Base-by-base conservation (phyloP, 352 stramenopile genomes). In the Globisporangium irregulare region DNA sequence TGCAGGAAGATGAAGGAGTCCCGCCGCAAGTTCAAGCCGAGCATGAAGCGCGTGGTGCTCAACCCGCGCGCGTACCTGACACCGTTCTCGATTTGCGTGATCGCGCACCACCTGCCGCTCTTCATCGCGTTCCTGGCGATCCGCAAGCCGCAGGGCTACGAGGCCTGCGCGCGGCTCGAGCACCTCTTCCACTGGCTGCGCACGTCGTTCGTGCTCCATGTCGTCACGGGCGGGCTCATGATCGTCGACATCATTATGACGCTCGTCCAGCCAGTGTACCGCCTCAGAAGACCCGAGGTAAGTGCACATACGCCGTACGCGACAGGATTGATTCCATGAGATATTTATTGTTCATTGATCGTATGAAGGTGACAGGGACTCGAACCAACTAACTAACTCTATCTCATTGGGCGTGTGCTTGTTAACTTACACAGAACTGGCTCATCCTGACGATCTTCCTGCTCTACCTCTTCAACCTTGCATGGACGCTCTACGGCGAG, bases 61-160 rank as follows among this genome's bases (percentile, higher is more conserved):
- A 93, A 90, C 66, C 85, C 85, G 63, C 82, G 83, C 68, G 82
- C 85, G 57, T 93, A 93, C 70, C 50, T 93, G 3, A 88, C 71
- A 61, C 75, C 83, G 20, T 91, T 91, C 70, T 32, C 76, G 8
- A 24, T 87, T 6, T 77, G 87, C 53, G 70, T 90, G 43, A 12
- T 90, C 9, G 72, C 81, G 62, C 85, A 93, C 66, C 82, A 93
- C 66, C 29, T 90, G 62, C 86, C 86, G 18, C 74, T 93, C n/a
- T 67, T 89, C 55, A 67, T 93, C 54, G 77, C 82, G 54, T 91
- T 79, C 58, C 67, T 43, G 58, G 66, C 77, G 24, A 77, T 89
- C 59, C 32, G 72, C 38, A 76, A 79, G 41, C 80, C 80, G 1
- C 6, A 46, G 20, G 74, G 76, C 29, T 82, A 82, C 71, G 43